Conservation (phyloP, 805 yeast genomes). For the Ogataea angusta region DNA sequence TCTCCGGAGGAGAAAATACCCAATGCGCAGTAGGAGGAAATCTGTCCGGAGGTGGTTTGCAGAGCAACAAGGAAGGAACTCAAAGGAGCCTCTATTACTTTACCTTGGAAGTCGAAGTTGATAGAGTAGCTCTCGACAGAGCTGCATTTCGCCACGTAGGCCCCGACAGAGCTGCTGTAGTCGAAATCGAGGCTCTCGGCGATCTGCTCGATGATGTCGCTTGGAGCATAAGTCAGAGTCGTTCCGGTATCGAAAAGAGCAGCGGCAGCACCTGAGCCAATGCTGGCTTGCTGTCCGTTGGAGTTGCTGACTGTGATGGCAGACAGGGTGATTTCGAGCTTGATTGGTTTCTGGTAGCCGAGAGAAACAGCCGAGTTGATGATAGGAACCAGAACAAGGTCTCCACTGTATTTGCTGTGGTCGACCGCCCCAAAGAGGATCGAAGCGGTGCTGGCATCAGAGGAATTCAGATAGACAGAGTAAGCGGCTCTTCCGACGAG, state of each 20-base stretch:
- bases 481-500: constrained; percentile 52
- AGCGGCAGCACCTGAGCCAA: constrained; percentile 32
- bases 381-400: constrained; percentile 47
- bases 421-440: constrained; percentile 74
- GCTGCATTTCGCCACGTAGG: constrained; percentile 46
- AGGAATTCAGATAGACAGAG: constrained; percentile 56
- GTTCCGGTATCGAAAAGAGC: constrained; percentile 59
- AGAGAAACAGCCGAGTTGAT: constrained; percentile 38
- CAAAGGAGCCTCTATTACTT: constrained; percentile 50
- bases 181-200: constrained; percentile 37
- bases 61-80: constrained; percentile 23
- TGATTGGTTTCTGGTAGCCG: constrained; percentile 39
- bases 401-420: constrained; percentile 56
- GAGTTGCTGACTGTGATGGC: constrained; percentile 30
- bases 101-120: constrained; percentile 57
- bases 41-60: constrained; percentile 15
- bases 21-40: constrained; percentile 40
- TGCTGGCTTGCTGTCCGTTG: constrained; percentile 15
- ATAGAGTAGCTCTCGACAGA: constrained; percentile 29
- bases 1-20: constrained; percentile 38
- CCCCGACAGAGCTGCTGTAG: constrained; percentile 40
- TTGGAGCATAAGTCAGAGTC: constrained; percentile 47
- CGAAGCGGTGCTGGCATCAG: constrained; percentile 43
- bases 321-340: constrained; percentile 48
- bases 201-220: constrained; percentile 25